These are phyloP conservation scores for Moniliophthora roreri DNA, from an alignment of 1,284 basidiomycete genomes.

Conservation along the genomic window DNA sequence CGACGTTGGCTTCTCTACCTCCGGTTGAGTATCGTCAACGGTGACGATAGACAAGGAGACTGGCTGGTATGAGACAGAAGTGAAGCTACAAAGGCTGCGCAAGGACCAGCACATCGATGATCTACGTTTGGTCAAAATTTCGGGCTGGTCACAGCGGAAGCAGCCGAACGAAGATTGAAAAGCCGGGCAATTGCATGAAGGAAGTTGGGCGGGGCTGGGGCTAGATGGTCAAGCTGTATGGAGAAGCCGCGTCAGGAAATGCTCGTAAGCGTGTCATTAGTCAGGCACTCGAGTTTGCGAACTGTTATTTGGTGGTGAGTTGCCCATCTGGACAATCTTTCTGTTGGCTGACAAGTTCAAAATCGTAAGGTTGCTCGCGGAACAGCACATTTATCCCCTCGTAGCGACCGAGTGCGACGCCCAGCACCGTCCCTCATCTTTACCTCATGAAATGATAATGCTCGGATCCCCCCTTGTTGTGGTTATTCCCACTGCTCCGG, in stretches of 20 bases:
- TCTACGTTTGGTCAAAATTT: not conserved
- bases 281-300: no score
- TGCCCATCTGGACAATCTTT: not conserved
- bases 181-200: no score
- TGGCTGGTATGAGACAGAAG: not conserved
- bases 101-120: conserved; percentile 1
- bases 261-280: no score
- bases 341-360: not conserved
- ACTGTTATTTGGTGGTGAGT: not conserved
- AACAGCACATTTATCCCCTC: not conserved
- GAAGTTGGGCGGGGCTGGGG: no score
- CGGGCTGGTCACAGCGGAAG: not conserved
- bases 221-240: no score
- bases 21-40: not conserved
- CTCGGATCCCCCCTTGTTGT: not conserved
- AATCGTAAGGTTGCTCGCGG: no score
- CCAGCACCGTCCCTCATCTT: not conserved
- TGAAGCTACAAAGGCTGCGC: not conserved
- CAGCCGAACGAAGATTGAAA: no score
- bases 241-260: no score
- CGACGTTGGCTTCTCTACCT: not conserved
- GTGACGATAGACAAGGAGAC: not conserved
- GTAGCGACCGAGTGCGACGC: not conserved
- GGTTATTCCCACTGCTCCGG: not conserved
- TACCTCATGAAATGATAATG: not conserved